Conservation (phyloP, 2,329 filamentous ascomycete genomes). For the Penicillium sp. region DNA sequence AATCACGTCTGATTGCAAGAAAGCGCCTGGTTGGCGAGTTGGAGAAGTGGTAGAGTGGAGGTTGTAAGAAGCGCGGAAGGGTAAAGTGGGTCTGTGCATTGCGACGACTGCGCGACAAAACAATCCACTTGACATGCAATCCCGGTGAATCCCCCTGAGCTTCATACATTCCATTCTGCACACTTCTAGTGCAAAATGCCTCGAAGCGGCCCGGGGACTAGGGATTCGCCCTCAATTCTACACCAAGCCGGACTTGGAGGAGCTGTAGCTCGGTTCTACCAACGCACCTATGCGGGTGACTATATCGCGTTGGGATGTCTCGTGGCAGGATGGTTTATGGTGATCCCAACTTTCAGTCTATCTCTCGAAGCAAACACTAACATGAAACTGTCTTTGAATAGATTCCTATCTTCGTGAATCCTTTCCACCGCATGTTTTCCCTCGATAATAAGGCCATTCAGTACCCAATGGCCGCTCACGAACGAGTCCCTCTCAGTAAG, state of each 20-base stretch:
- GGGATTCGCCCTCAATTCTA: constrained; percentile 11
- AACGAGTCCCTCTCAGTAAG: constrained; percentile 78
- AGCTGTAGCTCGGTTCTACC: constrained; percentile 53
- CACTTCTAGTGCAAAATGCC: constrained; percentile 21
- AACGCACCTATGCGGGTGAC: constrained; percentile 82
- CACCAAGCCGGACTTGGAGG: constrained; percentile 43
- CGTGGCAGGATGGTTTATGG: constrained; percentile 58
- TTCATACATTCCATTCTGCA: neutral
- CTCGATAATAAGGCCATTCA: constrained; percentile 81
- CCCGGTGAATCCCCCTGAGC: neutral
- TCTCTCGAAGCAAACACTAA: neutral
- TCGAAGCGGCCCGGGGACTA: constrained; percentile 27
- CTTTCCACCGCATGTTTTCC: constrained; percentile 93
- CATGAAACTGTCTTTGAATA: constrained; percentile 30
- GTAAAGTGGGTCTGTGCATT: constrained; percentile 19
- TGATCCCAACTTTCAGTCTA: constrained; percentile 13
- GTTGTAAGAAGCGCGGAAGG: constrained; percentile 4
- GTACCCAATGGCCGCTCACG: constrained; percentile 79
- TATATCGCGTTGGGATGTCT: constrained; percentile 77
- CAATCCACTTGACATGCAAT: neutral
- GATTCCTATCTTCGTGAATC: constrained; percentile 69
- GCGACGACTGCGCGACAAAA: neutral
- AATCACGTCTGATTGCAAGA: neutral
- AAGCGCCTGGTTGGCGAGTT: neutral
- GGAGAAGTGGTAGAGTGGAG: neutral